phyloP scores from a whole-genome alignment of 1,284 basidiomycete species.

The Anthracocystis panici-leucophaei region DNA sequence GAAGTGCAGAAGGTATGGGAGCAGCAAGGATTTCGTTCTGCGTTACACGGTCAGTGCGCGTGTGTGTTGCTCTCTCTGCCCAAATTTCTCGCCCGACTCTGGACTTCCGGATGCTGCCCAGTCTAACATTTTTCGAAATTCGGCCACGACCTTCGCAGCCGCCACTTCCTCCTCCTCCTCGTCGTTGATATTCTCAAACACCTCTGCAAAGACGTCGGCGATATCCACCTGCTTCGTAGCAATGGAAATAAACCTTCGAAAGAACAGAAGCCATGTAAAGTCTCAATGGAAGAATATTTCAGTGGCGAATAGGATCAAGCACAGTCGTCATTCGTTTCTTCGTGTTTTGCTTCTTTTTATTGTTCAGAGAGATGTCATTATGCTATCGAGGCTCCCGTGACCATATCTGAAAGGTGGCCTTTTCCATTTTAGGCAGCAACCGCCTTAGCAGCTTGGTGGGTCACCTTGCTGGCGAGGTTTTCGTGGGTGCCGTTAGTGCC shows the following conservation, averaged over 20 bases:
- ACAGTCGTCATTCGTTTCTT: neutral
- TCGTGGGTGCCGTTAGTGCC: slow-evolving; percentile 4
- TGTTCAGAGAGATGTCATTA: slow-evolving; percentile 10
- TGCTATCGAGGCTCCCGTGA: neutral
- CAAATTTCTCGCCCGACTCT: slow-evolving; percentile 30
- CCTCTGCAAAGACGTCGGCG: no score
- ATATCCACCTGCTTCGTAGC: no score
- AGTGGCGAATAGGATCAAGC: neutral
- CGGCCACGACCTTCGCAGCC: no score
- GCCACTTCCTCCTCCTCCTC: neutral
- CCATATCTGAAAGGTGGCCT: neutral
- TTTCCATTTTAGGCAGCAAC: slow-evolving; percentile 27
- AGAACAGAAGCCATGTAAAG: no score
- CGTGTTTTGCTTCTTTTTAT: slow-evolving; percentile 1
- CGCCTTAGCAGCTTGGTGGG: slow-evolving; percentile 15
- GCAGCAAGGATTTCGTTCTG: neutral
- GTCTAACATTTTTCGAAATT: neutral
- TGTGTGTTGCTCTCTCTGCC: neutral
- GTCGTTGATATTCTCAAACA: no score
- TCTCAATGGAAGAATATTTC: no score
- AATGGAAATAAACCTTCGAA: no score
- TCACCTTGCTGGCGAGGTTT: slow-evolving; percentile 3
- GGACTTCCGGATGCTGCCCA: neutral
- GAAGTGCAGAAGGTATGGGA: neutral
- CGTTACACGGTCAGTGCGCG: slow-evolving; percentile 32